Percentiles rank a stretch among this genome's conserved stretches.
These are phyloP conservation scores for Casuarina equisetifolia DNA, from an alignment of 306 rosid genomes.

Conservation along the genomic window DNA sequence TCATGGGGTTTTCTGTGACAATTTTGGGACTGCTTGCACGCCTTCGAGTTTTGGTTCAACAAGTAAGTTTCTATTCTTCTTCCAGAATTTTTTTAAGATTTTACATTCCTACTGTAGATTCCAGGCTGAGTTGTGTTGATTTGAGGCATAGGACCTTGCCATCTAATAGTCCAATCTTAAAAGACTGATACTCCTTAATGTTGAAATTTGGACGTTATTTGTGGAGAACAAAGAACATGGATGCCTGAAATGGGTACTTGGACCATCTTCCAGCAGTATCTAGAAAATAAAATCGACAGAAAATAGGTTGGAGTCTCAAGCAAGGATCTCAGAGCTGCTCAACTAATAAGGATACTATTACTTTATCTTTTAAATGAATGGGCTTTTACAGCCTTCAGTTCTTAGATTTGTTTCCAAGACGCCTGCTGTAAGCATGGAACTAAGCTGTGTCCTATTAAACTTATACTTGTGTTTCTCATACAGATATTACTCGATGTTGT, in stretches of 20 bases:
- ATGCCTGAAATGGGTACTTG: not conserved
- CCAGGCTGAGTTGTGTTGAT: not conserved
- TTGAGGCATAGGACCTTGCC: not conserved
- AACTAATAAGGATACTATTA: not conserved
- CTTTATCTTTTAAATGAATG: not conserved
- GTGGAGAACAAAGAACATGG: not conserved
- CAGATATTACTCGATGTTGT: conserved; percentile 82
- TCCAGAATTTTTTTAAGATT: not conserved
- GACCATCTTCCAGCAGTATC: not conserved
- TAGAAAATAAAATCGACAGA: not conserved
- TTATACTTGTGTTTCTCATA: conserved; percentile 10
- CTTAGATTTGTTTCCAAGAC: not conserved
- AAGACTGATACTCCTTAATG: not conserved
- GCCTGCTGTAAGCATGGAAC: conserved; percentile 1
- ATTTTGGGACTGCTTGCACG: conserved; percentile 81
- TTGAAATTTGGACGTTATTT: not conserved
- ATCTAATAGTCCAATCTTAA: not conserved
- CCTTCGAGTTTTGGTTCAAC: conserved; percentile 79
- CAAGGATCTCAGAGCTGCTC: not conserved
- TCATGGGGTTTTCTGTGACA: conserved; percentile 68
- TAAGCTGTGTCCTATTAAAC: not conserved
- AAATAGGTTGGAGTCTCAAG: not conserved
- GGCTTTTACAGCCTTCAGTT: not conserved
- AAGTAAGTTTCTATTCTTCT: conserved; percentile 47
- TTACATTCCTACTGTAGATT: not conserved